Evolutionary conservation across 306 rosid species (phyloP).

Genomic region (Albizia julibrissin): DNA sequence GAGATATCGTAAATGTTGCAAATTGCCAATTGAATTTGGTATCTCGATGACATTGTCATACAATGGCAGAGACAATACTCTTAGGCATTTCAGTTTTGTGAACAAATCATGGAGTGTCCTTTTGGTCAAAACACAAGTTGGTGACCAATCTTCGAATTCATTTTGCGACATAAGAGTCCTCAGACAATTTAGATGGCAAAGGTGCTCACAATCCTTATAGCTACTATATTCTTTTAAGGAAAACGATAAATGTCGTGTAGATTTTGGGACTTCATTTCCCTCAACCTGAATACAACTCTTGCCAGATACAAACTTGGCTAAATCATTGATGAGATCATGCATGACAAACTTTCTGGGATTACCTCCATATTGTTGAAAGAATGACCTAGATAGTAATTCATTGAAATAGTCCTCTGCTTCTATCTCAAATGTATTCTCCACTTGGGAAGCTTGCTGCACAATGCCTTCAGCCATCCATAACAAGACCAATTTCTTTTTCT

Average conservation of each 20-base stretch:
- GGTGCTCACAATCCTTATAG: background rate
- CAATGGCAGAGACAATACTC: conserved; percentile 4
- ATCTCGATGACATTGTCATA: background rate
- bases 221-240: background rate
- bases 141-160: background rate
- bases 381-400: conserved; percentile 34
- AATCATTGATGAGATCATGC: conserved; percentile 40
- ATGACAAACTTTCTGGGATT: background rate
- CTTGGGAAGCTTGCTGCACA: background rate
- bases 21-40: conserved; percentile 10
- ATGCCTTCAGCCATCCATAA: conserved; percentile 53
- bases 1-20: conserved; percentile 33
- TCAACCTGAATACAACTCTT: background rate
- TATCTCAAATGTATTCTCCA: conserved; percentile 9
- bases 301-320: background rate
- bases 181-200: background rate
- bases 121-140: background rate
- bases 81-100: background rate
- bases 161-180: background rate
- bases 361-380: conserved; percentile 11
- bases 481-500: conserved; percentile 5
- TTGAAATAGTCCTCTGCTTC: conserved; percentile 29
- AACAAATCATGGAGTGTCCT: conserved; percentile 10
- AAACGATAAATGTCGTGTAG: conserved; percentile 34
- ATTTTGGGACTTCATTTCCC: background rate